A percentile compares a stretch with the other conserved stretches of the same genome.
Evolutionary conservation across 495 filamentous ascomycete species (phyloP).

Genomic region (Neurospora discreta): DNA sequence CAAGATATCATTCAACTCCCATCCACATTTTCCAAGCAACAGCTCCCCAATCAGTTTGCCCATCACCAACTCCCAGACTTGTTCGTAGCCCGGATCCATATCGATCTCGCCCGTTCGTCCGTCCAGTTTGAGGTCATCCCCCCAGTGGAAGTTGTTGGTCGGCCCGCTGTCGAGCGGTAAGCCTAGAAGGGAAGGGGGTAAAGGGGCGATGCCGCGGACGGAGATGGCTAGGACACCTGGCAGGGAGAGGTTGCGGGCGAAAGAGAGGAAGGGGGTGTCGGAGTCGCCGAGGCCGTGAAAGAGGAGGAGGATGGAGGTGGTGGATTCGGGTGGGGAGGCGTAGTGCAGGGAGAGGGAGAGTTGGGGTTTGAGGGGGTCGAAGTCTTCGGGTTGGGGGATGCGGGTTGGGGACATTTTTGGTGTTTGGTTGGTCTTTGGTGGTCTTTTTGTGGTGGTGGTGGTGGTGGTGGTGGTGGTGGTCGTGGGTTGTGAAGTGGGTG

Average conservation of each 20-base stretch:
- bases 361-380: constrained; percentile 3
- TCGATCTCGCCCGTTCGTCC: constrained; percentile 53
- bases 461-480: not conserved
- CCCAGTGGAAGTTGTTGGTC: constrained; percentile 63
- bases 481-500: not conserved
- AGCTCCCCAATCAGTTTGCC: constrained; percentile 47
- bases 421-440: not conserved
- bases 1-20: constrained; percentile 54
- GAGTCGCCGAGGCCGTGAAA: constrained; percentile 87
- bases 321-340: constrained; percentile 31
- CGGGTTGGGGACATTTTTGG: not conserved
- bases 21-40: constrained; percentile 61
- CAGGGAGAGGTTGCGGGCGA: constrained; percentile 62
- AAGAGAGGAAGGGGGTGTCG: constrained; percentile 52
- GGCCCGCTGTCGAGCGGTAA: constrained; percentile 5
- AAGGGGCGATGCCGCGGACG: constrained; percentile 57
- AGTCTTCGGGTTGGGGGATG: constrained; percentile 1
- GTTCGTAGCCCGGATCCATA: constrained; percentile 65
- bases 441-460: too few species aligned
- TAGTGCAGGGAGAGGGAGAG: constrained; percentile 22
- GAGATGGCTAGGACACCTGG: constrained; percentile 72
- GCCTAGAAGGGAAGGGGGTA: constrained; percentile 64
- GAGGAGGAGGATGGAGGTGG: constrained; percentile 70
- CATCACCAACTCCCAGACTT: constrained; percentile 38
- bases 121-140: constrained; percentile 72